Evolutionary conservation across 768 basidiomycete genomes (phyloP), one percentile per base, ranked within the genome.

Genomic region (Mycena kentingensis): DNA sequence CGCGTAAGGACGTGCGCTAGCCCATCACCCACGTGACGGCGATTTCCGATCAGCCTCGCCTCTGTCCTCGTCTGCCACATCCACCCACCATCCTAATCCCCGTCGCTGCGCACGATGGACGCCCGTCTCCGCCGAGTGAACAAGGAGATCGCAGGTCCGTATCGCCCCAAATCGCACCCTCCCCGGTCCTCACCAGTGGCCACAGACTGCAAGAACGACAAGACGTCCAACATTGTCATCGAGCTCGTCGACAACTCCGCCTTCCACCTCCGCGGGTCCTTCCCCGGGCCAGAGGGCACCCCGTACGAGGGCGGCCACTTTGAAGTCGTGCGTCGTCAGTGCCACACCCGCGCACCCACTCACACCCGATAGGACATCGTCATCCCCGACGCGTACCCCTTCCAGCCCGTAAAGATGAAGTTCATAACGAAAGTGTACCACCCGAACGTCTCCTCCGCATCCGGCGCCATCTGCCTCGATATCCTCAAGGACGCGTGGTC

Each of bases 351-450:
- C 26, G 18, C 21, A 48, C 49, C 58, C 27, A n/a, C 49, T 24
- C 47, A 36, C 42, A 39, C 19, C 47, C 35, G 47, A 59, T 63
- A 93, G 91, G 94, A 98, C 65, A 98, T 98, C 60, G 78, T 87
- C 18, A 92, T 98, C 61, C 94, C 94, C 7, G 91, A 93, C 37
- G 83, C 90, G 43, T 93, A 93, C 66, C 91, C 90, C 16, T 92
- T 93, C 69, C 89, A 93, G 66, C 93, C 96, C 0, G 88, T 95
- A 48, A 97, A 98, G 79, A 97, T 98, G 93, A 95, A 94, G 68
- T 98, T 98, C 72, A 85, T 96, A 55, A 98, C 95, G 31, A 93
- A 93, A 69, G 88, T 96, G 25, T 97, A 93, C 67, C 93, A 98
- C 67, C 95, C 95, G 3, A 98, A 98, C 65, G 79, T 98, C 34